Conservation (phyloP, 352 stramenopile species). For the Vaucheria bursata region DNA sequence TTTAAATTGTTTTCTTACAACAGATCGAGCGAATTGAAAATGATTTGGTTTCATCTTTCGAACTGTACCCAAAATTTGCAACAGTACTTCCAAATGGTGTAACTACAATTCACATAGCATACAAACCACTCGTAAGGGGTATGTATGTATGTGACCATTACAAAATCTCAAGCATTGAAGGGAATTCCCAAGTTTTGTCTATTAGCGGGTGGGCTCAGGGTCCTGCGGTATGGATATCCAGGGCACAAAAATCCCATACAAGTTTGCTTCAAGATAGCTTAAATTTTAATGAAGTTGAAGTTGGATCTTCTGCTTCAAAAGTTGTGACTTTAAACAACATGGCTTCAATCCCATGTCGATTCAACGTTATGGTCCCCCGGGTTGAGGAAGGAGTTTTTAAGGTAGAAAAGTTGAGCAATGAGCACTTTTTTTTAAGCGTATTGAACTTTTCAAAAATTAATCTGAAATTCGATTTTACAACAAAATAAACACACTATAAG, state of each 20-base stretch:
- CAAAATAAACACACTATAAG: too few relatives aligned
- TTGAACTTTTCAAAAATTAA: not conserved
- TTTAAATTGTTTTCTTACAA: too few relatives aligned
- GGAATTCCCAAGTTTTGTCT: slow-evolving; percentile 56
- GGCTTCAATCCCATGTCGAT: slow-evolving; percentile 27
- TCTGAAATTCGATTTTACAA: not conserved
- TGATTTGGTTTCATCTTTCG: too few relatives aligned
- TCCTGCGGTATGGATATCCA: slow-evolving; percentile 64
- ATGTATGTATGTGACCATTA: not conserved
- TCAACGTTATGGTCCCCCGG: slow-evolving; percentile 21
- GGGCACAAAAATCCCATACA: slow-evolving; percentile 69
- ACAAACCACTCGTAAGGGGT: not conserved
- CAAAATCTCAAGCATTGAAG: slow-evolving; percentile 10
- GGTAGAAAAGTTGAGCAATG: not conserved
- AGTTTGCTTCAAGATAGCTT: slow-evolving; percentile 64
- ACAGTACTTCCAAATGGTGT: not conserved
- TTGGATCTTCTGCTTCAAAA: slow-evolving; percentile 56
- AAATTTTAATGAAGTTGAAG: slow-evolving; percentile 74
- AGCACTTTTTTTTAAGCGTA: not conserved
- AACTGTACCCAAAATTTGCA: too few relatives aligned
- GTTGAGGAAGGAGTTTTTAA: not conserved
- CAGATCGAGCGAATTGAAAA: too few relatives aligned
- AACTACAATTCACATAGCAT: slow-evolving; percentile 1
- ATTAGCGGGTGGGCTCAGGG: slow-evolving; percentile 44
- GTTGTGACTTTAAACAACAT: slow-evolving; percentile 61